Percentiles rank a stretch among this genome's conserved stretches.
Conservation (phyloP, 345 rosid species). For the Brassica incana region DNA sequence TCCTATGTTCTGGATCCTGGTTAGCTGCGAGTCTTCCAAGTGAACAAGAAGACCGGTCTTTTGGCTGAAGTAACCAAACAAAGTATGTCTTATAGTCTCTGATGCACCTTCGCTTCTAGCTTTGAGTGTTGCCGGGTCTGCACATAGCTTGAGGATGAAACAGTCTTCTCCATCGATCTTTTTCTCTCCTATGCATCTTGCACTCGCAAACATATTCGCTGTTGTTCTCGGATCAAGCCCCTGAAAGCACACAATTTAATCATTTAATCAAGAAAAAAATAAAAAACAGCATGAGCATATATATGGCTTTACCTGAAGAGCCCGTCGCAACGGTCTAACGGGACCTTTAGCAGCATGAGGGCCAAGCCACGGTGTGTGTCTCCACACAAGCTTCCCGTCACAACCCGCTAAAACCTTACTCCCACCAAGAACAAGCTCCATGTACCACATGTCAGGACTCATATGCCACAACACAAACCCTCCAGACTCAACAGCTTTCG, state of each 20-base stretch:
- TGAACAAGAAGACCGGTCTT: conserved; percentile 74
- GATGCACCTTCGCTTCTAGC: conserved; percentile 82
- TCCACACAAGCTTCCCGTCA: too few relatives aligned
- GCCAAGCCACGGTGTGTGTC: too few relatives aligned
- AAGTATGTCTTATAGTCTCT: conserved; percentile 68
- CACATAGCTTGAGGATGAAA: conserved; percentile 74
- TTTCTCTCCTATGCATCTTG: conserved; percentile 78
- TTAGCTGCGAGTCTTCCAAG: conserved; percentile 71
- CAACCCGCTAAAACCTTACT: too few relatives aligned
- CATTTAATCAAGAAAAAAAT: neutral
- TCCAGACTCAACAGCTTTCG: conserved; percentile 71
- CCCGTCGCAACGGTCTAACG: too few relatives aligned
- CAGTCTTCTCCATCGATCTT: conserved; percentile 69
- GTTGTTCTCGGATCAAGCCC: conserved; percentile 82
- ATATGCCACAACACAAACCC: conserved; percentile 94
- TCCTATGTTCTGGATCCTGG: conserved; percentile 66
- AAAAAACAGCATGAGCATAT: conserved; percentile 60
- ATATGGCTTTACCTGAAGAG: too few relatives aligned
- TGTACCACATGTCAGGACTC: conserved; percentile 89
- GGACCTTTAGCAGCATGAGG: too few relatives aligned
- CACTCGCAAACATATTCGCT: conserved; percentile 62
- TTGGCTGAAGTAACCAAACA: conserved; percentile 83
- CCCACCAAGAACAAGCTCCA: too few relatives aligned
- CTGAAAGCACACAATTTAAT: conserved; percentile 31
- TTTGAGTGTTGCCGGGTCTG: conserved; percentile 68